Evolutionary conservation across 352 stramenopile species (phyloP).

Genomic region (Phytophthora kernoviae): DNA sequence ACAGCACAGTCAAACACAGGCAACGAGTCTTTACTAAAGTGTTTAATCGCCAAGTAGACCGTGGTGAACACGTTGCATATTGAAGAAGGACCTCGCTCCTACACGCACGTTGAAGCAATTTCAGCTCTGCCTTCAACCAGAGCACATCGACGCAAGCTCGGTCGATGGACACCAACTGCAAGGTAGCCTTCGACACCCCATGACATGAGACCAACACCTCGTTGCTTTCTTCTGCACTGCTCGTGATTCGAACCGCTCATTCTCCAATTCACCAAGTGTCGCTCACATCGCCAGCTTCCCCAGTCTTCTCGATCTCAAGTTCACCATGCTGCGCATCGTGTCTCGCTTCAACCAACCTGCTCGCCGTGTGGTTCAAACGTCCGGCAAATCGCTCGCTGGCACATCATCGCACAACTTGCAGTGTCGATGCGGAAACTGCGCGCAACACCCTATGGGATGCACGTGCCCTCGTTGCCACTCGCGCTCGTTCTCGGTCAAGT

Average conservation of each 20-base stretch:
- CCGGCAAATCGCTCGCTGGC: conserved; percentile 21
- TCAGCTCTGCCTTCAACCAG: background rate
- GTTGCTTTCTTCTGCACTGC: background rate
- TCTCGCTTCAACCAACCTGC: conserved; percentile 28
- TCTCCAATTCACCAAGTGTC: conserved; percentile 15
- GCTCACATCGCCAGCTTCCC: background rate
- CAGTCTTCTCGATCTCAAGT: background rate
- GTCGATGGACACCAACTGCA: no score
- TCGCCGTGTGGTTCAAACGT: conserved; percentile 10
- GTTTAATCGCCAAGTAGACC: background rate
- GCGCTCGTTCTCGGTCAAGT: conserved; percentile 44
- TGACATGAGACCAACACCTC: background rate
- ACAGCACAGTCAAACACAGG: no score
- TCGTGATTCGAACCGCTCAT: conserved; percentile 3
- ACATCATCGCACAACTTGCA: conserved; percentile 9
- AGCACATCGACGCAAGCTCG: background rate
- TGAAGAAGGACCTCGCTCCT: background rate
- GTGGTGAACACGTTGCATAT: background rate
- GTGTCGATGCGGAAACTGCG: conserved; percentile 31
- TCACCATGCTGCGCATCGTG: conserved; percentile 28
- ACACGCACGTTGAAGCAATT: conserved; percentile 1
- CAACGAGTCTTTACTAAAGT: background rate
- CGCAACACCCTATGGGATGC: conserved; percentile 21
- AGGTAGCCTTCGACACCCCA: background rate
- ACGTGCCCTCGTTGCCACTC: conserved; percentile 24